Conservation (phyloP, 768 basidiomycete species). For the Mycena olivaceomarginata region DNA sequence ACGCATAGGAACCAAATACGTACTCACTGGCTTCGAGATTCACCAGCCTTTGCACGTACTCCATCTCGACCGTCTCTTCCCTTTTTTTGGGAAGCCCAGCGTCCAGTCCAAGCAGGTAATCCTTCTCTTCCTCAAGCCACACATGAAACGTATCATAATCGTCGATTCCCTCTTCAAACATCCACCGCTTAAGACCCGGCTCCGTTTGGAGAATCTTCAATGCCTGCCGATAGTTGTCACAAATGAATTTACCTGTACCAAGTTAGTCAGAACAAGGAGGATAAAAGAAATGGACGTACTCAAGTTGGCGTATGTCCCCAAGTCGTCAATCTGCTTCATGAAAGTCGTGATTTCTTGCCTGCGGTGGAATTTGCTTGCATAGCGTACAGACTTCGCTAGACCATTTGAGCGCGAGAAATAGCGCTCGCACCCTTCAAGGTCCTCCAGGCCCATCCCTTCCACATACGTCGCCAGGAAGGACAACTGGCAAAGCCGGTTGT, state of each 20-base stretch:
- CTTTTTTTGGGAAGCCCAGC: no score
- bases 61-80: background rate
- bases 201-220: background rate
- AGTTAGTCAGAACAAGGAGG: background rate
- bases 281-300: background rate
- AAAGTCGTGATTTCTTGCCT: background rate
- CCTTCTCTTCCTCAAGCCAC: no score
- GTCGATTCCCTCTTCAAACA: background rate
- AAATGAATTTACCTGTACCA: background rate
- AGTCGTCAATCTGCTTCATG: slow-evolving; percentile 2
- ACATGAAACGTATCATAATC: background rate
- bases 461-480: no score
- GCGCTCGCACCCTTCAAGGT: no score
- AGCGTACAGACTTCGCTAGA: background rate
- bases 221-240: background rate
- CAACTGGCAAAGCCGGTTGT: no score
- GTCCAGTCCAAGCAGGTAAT: no score
- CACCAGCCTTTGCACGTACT: no score
- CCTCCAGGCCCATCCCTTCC: no score
- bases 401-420: no score
- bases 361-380: background rate
- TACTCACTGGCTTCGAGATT: no score
- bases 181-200: background rate
- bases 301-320: background rate
- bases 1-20: no score